Evolutionary conservation across 2,329 filamentous ascomycete genomes (phyloP), one percentile per base, ranked within the genome.

Genomic region (Periconia macrospinosa): DNA sequence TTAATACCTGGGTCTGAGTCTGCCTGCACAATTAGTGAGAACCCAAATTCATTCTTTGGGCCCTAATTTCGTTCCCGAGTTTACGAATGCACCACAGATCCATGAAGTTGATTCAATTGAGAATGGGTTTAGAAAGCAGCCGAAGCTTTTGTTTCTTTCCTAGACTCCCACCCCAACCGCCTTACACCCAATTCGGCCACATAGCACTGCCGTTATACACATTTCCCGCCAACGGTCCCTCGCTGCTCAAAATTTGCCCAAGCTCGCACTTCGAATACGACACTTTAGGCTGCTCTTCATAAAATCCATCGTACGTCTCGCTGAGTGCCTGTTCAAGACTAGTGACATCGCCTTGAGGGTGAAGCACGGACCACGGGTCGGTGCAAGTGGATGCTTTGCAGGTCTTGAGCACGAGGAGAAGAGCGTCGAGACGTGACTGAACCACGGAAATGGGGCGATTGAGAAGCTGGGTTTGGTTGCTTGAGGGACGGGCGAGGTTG

Each of bases 351-450:
- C 80, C 81, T 1, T 69, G 70, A 0, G 84, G 83, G 59, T 86
- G 83, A 2, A 87, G 70, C 2, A 77, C 76, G 13, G 72, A 70
- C 85, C 85, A 87, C 0, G 85, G 85, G 20, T 79, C 69, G 3
- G 78, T 72, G 60, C 85, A 87, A 0, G 76, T 75, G 10, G 73
- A 59, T 8, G 77, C 81, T 62, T 81, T 81, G 69, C 85, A 87
- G 5, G 82, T 82, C 71, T 87, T 87, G 20, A 85, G 74, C 1
- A 86, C 81, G 55, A 87, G 72, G 45, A 86, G 75, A 1, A 88
- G 74, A 2, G 83, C 74, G 56, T 87, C 84, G 0, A 88, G 58
- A 2, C 66, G 55, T 1, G 57, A 41, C 6, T 53, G 49, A 6
- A 68, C 49, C 19, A 61, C 56, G 11, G 18, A 8, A 3, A 64